Evolutionary conservation across 305 asterid genomes (phyloP), one percentile per base, ranked within the genome.

Genomic region (Fraxinus nigra): DNA sequence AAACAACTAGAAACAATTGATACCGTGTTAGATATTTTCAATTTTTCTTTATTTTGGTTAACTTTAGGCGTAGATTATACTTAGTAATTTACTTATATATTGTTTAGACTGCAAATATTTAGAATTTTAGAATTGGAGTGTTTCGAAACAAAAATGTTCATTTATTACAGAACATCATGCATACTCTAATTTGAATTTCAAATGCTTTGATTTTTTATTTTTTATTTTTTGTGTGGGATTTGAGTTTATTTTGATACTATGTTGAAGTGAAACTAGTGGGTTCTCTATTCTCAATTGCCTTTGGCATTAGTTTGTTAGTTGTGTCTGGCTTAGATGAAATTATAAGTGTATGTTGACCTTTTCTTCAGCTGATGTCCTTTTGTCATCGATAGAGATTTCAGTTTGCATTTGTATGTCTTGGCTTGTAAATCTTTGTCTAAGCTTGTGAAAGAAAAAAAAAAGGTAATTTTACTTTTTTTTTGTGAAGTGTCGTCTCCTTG

Each of bases 361-460:
- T 61, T 61, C 6, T 13, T 63, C 72, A 20, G 5, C 16, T 20
- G 72, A 61, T 16, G 14, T 4, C 61, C 20, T 51, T 16, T 54
- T 18, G 24, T 54, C 65, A 16, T 2, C 34, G 10, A 16, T 33
- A 22, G 32, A 10, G 26, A 28, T 56, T 11, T 35, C 75, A 59
- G 18, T 78, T 48, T 6, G 34, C 35, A 46, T 30, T 28, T 75
- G 28, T 69, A 75, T 56, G 77, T 70, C 67, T 59, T 22, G 43
- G 56, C 34, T 80, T 67, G 40, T 74, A 76, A 34, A 61, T 79
- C 34, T n/a, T 74, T 63, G 56, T 79, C 72, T 14, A 37, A 13
- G n/a, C 54, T 11, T 43, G 14, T 2, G 54, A 43, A 10, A 10
- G 46, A 30, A 35, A 43, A 11, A 1, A 11, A 43, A 9, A 30